A percentile compares a stretch with the other conserved stretches of the same genome.
Evolutionary conservation across 768 basidiomycete species (phyloP).

Genomic region (Suillus alpinus): DNA sequence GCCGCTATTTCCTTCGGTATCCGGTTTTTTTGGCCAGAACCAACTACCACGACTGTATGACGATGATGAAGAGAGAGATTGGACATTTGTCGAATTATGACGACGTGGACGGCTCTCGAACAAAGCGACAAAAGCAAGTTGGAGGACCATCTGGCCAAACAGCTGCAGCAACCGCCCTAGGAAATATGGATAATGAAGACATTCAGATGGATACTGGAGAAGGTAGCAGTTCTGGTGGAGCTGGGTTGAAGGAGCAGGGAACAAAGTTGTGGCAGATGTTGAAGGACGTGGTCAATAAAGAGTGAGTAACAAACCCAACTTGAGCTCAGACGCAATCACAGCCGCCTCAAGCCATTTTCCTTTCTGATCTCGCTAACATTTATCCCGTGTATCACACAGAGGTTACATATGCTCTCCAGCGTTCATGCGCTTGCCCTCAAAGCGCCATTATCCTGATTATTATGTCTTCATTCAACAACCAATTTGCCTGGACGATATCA

Average conservation of each 20-base stretch:
- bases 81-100: constrained; percentile 35
- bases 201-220: constrained; percentile 18
- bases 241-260: constrained; percentile 59
- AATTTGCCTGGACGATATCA: constrained; percentile 88
- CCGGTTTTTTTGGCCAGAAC: constrained; percentile 12
- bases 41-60: not conserved
- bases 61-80: constrained; percentile 53
- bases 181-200: constrained; percentile 26
- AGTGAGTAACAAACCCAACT: constrained; percentile 65
- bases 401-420: constrained; percentile 60
- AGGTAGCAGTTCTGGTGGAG: constrained; percentile 21
- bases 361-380: constrained; percentile 36
- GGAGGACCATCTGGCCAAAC: constrained; percentile 39
- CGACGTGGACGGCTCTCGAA: constrained; percentile 44
- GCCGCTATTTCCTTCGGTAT: constrained; percentile 20
- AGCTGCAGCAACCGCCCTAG: constrained; percentile 33
- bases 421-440: constrained; percentile 70
- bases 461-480: constrained; percentile 77
- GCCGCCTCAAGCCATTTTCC: constrained; percentile 39
- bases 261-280: constrained; percentile 73
- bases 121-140: constrained; percentile 50
- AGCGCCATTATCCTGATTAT: constrained; percentile 82
- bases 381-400: constrained; percentile 40
- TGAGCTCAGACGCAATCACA: constrained; percentile 15
- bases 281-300: constrained; percentile 82